Conservation (phyloP, 176 grass and related monocot species). For the Bolboschoenus planiculmis region DNA sequence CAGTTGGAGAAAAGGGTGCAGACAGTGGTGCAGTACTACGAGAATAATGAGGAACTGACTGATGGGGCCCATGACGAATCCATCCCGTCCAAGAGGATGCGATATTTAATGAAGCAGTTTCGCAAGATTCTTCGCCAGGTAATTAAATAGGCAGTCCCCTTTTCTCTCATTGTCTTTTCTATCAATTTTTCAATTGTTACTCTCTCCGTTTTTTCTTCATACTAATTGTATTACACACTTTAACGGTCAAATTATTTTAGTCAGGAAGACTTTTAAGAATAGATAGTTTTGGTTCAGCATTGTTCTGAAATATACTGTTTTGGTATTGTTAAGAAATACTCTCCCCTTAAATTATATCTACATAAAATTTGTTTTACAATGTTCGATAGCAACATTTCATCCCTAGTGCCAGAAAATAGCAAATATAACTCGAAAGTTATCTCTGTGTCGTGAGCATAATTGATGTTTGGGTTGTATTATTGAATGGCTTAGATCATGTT, state of each 20-base stretch:
- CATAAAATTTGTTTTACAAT: neutral
- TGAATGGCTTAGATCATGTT: neutral
- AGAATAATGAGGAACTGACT: neutral
- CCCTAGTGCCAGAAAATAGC: neutral
- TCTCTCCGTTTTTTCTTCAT: neutral
- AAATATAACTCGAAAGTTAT: neutral
- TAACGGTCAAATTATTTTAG: neutral
- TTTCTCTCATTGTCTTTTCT: neutral
- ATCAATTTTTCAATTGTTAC: neutral
- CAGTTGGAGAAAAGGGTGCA: conserved; percentile 24
- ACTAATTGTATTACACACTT: neutral
- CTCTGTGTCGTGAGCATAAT: conserved; percentile 1
- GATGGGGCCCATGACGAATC: conserved; percentile 3
- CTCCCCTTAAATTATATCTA: too few species aligned
- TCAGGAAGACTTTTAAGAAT: neutral
- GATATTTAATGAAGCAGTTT: conserved; percentile 52
- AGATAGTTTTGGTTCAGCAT: neutral
- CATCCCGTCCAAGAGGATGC: conserved; percentile 32
- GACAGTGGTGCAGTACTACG: conserved; percentile 3
- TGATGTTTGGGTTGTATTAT: neutral
- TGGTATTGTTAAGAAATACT: neutral
- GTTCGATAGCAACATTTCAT: neutral
- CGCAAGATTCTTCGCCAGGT: conserved; percentile 50
- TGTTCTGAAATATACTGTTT: neutral
- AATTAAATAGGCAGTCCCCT: neutral